A percentile compares a stretch with the other conserved stretches of the same genome.
These are phyloP conservation scores for Penicillium occitanis DNA, from an alignment of 2,329 filamentous ascomycete genomes.

Conservation along the genomic window DNA sequence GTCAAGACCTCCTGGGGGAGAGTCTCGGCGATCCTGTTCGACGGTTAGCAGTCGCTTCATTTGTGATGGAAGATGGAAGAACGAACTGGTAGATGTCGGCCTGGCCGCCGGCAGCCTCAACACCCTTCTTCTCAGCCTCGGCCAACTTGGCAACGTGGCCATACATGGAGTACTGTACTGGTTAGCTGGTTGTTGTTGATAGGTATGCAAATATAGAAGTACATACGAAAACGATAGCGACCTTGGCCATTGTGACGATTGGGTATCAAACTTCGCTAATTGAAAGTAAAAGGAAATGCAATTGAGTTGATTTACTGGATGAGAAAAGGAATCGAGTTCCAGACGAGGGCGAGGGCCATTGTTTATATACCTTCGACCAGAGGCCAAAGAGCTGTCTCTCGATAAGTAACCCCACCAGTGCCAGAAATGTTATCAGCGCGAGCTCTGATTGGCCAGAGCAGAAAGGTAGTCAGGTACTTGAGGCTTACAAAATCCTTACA, in stretches of 20 bases:
- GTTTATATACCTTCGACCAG: slow-evolving; percentile 4
- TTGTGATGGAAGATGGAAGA: background rate
- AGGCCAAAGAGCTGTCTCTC: background rate
- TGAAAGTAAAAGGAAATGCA: background rate
- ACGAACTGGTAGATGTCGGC: slow-evolving; percentile 78
- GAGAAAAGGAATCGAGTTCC: background rate
- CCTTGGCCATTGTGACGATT: slow-evolving; percentile 69
- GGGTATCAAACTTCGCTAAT: slow-evolving; percentile 1
- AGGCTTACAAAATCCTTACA: slow-evolving; percentile 21
- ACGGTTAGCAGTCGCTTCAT: background rate
- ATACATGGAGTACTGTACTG: slow-evolving; percentile 80
- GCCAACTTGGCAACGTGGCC: slow-evolving; percentile 84
- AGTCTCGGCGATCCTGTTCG: slow-evolving; percentile 72
- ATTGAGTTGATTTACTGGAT: background rate
- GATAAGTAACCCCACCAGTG: background rate
- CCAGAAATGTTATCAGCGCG: background rate
- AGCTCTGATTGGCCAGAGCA: slow-evolving; percentile 5
- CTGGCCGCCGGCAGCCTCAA: slow-evolving; percentile 79
- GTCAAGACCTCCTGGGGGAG: slow-evolving; percentile 75
- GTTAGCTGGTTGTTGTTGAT: background rate
- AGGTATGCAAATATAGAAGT: slow-evolving; percentile 7
- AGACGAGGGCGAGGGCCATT: background rate
- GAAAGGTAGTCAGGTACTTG: background rate
- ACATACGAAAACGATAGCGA: slow-evolving; percentile 86
- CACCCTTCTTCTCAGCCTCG: slow-evolving; percentile 85